Conservation (phyloP, 257 asterid genomes). For the Datura wrightii region DNA sequence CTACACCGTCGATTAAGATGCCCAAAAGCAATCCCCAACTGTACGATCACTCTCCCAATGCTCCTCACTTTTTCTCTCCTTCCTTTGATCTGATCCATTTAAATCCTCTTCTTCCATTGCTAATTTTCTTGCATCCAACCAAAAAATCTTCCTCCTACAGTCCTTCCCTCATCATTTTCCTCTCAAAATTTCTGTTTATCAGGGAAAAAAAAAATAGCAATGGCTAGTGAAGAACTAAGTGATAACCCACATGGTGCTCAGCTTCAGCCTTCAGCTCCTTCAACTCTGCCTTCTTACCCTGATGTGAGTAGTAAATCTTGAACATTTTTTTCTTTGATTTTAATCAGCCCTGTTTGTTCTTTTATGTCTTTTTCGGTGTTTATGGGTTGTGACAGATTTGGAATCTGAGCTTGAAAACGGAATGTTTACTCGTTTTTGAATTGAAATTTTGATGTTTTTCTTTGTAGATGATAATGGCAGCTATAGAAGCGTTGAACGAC, state of each 20-base stretch:
- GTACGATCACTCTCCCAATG: slow-evolving; percentile 51
- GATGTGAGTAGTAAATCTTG: background rate
- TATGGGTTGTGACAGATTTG: background rate
- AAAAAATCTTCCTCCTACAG: background rate
- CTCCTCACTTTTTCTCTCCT: slow-evolving; percentile 9
- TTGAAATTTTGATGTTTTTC: background rate
- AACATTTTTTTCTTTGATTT: too few species aligned
- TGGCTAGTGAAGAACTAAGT: slow-evolving; percentile 49
- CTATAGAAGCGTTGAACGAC: slow-evolving; percentile 66
- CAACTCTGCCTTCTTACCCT: slow-evolving; percentile 26
- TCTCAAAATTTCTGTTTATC: background rate
- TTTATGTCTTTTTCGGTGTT: background rate
- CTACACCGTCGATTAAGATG: slow-evolving; percentile 46
- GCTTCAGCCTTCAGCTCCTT: slow-evolving; percentile 39
- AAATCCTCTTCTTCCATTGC: slow-evolving; percentile 47
- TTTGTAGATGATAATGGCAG: slow-evolving; percentile 66
- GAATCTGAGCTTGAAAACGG: background rate
- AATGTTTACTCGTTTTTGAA: too few species aligned
- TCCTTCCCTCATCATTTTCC: slow-evolving; percentile 19
- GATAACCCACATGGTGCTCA: slow-evolving; percentile 25
- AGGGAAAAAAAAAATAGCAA: slow-evolving; percentile 21
- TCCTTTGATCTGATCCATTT: slow-evolving; percentile 47
- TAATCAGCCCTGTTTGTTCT: background rate
- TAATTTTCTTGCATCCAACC: slow-evolving; percentile 34
- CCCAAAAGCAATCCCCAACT: slow-evolving; percentile 47